Percentiles rank a stretch among this genome's conserved stretches.
Evolutionary conservation across 148 eudicot genomes (phyloP).

Genomic region (Silene uniflora): DNA sequence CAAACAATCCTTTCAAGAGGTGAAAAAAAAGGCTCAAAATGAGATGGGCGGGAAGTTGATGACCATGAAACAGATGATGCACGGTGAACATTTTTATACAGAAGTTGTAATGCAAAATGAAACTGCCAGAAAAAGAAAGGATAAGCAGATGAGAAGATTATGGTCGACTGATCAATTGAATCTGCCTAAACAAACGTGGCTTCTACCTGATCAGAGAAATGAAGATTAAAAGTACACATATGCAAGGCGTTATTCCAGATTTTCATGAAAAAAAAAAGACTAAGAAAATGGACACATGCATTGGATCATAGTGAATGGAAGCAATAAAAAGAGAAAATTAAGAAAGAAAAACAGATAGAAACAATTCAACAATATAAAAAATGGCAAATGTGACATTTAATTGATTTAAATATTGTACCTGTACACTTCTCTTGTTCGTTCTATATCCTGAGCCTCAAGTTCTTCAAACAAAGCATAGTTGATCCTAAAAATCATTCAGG

Average conservation of each 20-base stretch:
- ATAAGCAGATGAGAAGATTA: too few relatives aligned
- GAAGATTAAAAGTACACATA: background rate
- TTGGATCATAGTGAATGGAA: background rate
- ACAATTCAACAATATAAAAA: background rate
- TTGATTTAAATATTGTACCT: slow-evolving; percentile 38
- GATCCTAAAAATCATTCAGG: slow-evolving; percentile 42
- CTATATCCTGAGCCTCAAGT: slow-evolving; percentile 78
- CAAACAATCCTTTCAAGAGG: too few relatives aligned
- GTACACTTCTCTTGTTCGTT: slow-evolving; percentile 71
- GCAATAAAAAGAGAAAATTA: background rate
- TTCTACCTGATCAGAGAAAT: background rate
- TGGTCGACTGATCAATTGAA: background rate
- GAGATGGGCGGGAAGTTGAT: too few relatives aligned
- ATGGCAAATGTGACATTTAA: background rate
- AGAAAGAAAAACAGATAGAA: too few relatives aligned
- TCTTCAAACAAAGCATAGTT: slow-evolving; percentile 87
- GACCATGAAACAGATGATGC: too few relatives aligned
- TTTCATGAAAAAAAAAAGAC: background rate
- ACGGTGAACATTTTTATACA: too few relatives aligned
- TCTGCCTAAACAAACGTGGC: background rate
- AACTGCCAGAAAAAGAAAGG: too few relatives aligned
- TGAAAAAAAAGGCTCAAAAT: background rate
- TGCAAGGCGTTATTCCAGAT: background rate
- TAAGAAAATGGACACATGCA: background rate
- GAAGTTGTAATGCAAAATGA: background rate